Conservation (phyloP, 140 eudicot species). For the Bidens hawaiensis region DNA sequence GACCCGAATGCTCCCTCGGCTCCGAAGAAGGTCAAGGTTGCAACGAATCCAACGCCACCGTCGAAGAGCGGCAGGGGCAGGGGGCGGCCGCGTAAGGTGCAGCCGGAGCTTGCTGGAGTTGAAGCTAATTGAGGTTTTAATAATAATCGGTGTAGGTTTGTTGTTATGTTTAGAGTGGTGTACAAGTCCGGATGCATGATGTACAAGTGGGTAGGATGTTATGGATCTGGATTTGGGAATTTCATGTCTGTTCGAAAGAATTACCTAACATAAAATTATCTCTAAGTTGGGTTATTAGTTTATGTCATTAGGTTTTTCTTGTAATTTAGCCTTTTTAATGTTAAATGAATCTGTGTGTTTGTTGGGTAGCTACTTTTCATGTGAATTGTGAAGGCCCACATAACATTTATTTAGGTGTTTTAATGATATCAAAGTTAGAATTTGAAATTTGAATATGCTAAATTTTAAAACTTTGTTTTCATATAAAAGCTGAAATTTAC, state of each 20-base stretch:
- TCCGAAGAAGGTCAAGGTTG: slow-evolving; percentile 48
- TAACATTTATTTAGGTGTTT: not conserved
- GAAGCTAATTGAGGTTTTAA: slow-evolving; percentile 33
- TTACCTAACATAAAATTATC: slow-evolving; percentile 12
- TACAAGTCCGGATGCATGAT: slow-evolving; percentile 4
- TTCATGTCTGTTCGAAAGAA: not conserved
- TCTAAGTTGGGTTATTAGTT: slow-evolving; percentile 1
- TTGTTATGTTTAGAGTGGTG: not conserved
- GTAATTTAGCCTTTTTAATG: slow-evolving; percentile 22
- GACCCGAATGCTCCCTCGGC: slow-evolving; percentile 44
- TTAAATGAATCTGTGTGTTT: slow-evolving; percentile 21
- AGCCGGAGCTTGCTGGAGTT: slow-evolving; percentile 29
- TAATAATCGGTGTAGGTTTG: not conserved
- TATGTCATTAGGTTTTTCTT: slow-evolving; percentile 16
- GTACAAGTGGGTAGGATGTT: not conserved
- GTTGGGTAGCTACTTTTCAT: not conserved
- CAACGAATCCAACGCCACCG: slow-evolving; percentile 10
- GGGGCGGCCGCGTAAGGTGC: slow-evolving; percentile 78
- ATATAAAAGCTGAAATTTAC: too few species aligned
- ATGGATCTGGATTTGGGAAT: slow-evolving; percentile 20
- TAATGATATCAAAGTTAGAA: not conserved
- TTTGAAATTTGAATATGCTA: too few species aligned
- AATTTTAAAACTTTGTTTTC: too few species aligned
- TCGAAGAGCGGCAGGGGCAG: slow-evolving; percentile 49
- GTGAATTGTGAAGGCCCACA: not conserved